Evolutionary conservation across 1,284 basidiomycete species (phyloP), one percentile per base, ranked within the genome.

Genomic region (Pseudozyma hubeiensis): DNA sequence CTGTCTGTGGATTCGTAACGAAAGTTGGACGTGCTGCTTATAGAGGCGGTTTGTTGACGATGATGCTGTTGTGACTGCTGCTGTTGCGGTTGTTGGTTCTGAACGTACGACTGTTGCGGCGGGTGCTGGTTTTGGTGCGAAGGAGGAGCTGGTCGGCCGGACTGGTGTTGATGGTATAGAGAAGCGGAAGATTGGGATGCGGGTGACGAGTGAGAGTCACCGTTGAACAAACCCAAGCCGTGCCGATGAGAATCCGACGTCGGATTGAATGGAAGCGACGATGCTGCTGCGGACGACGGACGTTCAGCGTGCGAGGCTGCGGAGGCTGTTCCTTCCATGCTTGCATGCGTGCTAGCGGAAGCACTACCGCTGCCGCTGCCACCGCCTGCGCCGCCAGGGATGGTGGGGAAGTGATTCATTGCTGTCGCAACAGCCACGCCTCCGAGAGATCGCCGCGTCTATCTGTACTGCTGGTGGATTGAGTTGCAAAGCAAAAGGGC

Each of bases 1-100:
- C 66, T 69, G 24, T 69, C 66, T 16, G 43, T 53, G 14, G 66
- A 69, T 4, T 69, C 66, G 9, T 52, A 56, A 17, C 56, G 61
- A 9, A 64, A 56, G 44, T 61, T 61, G 2, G 60, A 47, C 10
- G 60, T 60, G 53, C 66, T 64, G 56, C 61, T 46, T 10, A 64
- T 69, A 34, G 66, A 69, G 13, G 60, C 53, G 7, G 52, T 53
- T 34, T 64, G 60, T 39, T 63, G 65, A 30, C 50, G 50, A 2
- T 55, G 60, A 8, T 45, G 44, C 7, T 16, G 33, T 11, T 30
- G 58, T 29, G 29, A 40, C 14, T 49, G 52, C 11, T 31, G 53
- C 14, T 56, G 54, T n/a, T 56, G 61, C 33, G 48, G 50, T 33
- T 64, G 61, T 37, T 64, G 61, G 11, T 52, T 48, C 8, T 53